Evolutionary conservation across 352 stramenopile species (phyloP).

Genomic region (Phytopythium vexans): DNA sequence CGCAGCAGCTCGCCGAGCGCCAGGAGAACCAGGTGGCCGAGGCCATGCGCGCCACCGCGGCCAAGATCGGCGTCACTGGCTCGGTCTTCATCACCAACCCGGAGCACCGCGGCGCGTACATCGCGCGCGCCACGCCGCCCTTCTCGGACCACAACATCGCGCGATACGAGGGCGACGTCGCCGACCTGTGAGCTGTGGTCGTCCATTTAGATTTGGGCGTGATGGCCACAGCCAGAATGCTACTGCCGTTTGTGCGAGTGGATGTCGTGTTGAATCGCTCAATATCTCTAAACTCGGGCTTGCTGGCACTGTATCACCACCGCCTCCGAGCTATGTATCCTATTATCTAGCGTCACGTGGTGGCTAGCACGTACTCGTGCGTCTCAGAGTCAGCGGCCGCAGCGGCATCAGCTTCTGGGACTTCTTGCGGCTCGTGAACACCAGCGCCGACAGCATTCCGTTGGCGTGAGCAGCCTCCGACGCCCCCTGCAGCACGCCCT

Average conservation of each 20-base stretch:
- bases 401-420: slow-evolving; percentile 46
- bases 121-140: slow-evolving; percentile 91
- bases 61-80: slow-evolving; percentile 90
- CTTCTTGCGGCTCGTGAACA: slow-evolving; percentile 85
- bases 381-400: slow-evolving; percentile 44
- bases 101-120: slow-evolving; percentile 94
- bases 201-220: slow-evolving; percentile 1
- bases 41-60: slow-evolving; percentile 94
- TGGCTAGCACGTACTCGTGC: slow-evolving; percentile 47
- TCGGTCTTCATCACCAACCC: slow-evolving; percentile 97
- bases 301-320: too few species aligned
- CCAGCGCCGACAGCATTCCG: slow-evolving; percentile 70
- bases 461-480: slow-evolving; percentile 68
- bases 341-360: background rate
- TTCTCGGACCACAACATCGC: slow-evolving; percentile 87
- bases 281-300: too few species aligned
- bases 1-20: slow-evolving; percentile 89
- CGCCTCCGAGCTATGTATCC: background rate
- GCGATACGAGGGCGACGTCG: slow-evolving; percentile 81
- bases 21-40: slow-evolving; percentile 92
- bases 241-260: too few species aligned
- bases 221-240: background rate
- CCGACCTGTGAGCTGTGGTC: slow-evolving; percentile 42
- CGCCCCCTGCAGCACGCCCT: slow-evolving; percentile 58
- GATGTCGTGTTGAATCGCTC: too few species aligned